Evolutionary conservation across 108 stramenopile genomes (phyloP).

Genomic region (Nitzschia sp.): DNA sequence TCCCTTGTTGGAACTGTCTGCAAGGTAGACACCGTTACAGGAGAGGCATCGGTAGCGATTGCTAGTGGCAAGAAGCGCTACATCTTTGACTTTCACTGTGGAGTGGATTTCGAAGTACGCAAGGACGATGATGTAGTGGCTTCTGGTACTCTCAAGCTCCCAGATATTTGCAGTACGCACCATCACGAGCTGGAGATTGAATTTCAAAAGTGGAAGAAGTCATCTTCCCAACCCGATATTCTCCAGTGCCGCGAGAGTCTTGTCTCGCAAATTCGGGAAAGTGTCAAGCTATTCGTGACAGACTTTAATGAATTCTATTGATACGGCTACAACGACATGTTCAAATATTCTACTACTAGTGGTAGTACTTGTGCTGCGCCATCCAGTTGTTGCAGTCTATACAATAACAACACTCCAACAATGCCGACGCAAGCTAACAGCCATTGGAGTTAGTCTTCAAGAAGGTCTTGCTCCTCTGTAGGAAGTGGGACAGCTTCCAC

Average conservation of each 20-base stretch:
- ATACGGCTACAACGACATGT: too few relatives aligned
- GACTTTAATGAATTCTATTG: slow-evolving; percentile 69
- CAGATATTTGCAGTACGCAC: slow-evolving; percentile 76
- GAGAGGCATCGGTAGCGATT: slow-evolving; percentile 91
- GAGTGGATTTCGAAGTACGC: slow-evolving; percentile 64
- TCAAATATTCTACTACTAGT: too few relatives aligned
- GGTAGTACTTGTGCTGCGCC: too few relatives aligned
- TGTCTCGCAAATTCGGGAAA: slow-evolving; percentile 54
- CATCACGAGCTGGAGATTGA: slow-evolving; percentile 73
- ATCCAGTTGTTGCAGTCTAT: too few relatives aligned
- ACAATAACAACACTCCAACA: too few relatives aligned
- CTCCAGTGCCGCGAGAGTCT: slow-evolving; percentile 42
- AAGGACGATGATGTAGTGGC: slow-evolving; percentile 59
- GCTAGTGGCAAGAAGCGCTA: slow-evolving; percentile 91
- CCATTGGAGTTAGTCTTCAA: too few relatives aligned
- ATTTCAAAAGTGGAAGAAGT: slow-evolving; percentile 60
- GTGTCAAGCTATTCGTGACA: slow-evolving; percentile 65
- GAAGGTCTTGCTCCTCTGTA: neutral
- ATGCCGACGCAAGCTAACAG: too few relatives aligned
- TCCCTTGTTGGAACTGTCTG: slow-evolving; percentile 46
- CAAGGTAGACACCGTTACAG: slow-evolving; percentile 67
- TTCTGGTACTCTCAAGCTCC: slow-evolving; percentile 60
- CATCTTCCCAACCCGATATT: slow-evolving; percentile 32
- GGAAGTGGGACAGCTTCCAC: slow-evolving; percentile 63
- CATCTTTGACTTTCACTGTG: slow-evolving; percentile 86